Percentiles rank a stretch among this genome's conserved stretches.
Conservation (phyloP, 805 yeast genomes). For the Sugiyamaella valdiviana region DNA sequence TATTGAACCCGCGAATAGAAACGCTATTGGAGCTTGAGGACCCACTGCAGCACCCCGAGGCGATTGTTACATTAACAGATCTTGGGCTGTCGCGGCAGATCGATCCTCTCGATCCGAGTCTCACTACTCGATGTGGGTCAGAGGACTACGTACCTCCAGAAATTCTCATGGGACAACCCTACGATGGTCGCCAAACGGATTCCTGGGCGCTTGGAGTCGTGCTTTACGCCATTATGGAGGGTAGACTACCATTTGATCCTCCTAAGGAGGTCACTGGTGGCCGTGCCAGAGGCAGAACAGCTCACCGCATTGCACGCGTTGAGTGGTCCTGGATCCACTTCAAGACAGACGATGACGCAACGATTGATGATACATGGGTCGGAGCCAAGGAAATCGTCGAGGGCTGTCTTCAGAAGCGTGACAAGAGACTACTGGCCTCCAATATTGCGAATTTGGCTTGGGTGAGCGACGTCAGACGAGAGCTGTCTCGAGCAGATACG, state of each 20-base stretch:
- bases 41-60: slow-evolving; percentile 17
- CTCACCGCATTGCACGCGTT: slow-evolving; percentile 86
- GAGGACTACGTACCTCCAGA: slow-evolving; percentile 97
- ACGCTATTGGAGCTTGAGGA: slow-evolving; percentile 27
- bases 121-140: slow-evolving; percentile 90
- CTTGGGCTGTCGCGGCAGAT: slow-evolving; percentile 80
- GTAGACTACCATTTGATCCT: slow-evolving; percentile 86
- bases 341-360: slow-evolving; percentile 31
- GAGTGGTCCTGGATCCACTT: slow-evolving; percentile 81
- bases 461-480: slow-evolving; percentile 14
- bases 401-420: slow-evolving; percentile 43
- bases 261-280: slow-evolving; percentile 41
- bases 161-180: slow-evolving; percentile 78
- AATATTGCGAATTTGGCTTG: slow-evolving; percentile 19
- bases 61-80: slow-evolving; percentile 63
- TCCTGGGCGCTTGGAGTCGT: slow-evolving; percentile 94
- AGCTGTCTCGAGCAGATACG: background rate
- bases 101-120: slow-evolving; percentile 50
- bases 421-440: slow-evolving; percentile 35
- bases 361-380: slow-evolving; percentile 35
- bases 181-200: slow-evolving; percentile 87
- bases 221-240: slow-evolving; percentile 77
- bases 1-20: slow-evolving; percentile 33
- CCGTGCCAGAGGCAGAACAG: slow-evolving; percentile 48
- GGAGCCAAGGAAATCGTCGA: slow-evolving; percentile 48